Evolutionary conservation across 148 eudicot species (phyloP).

Genomic region (Nepenthes mirabilis): DNA sequence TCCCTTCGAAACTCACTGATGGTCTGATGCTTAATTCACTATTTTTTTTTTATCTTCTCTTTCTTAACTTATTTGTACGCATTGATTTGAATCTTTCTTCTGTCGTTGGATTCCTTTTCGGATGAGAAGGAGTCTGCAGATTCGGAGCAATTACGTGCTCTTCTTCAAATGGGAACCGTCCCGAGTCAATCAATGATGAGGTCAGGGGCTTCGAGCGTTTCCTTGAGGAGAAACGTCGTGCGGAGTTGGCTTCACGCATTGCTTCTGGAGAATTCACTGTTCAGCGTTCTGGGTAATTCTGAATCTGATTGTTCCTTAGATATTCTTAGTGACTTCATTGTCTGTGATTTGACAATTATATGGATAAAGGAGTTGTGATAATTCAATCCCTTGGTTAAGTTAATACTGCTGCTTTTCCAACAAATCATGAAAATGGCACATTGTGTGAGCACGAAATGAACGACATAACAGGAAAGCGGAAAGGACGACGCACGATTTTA

Average conservation of each 20-base stretch:
- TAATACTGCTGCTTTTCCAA: too few relatives aligned
- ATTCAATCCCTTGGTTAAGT: too few relatives aligned
- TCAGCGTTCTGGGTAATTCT: constrained; percentile 47
- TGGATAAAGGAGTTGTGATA: too few relatives aligned
- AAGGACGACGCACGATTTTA: too few relatives aligned
- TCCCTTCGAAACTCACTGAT: constrained; percentile 1
- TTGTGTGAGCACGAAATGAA: too few relatives aligned
- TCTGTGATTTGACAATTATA: neutral
- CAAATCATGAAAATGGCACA: too few relatives aligned
- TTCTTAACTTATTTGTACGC: neutral
- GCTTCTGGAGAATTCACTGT: constrained; percentile 91
- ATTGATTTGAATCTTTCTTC: neutral
- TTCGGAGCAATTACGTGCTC: constrained; percentile 36
- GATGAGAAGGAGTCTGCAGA: constrained; percentile 24
- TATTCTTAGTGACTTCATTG: neutral
- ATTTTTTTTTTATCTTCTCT: constrained; percentile 1
- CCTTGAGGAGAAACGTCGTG: constrained; percentile 53
- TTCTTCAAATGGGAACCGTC: constrained; percentile 44
- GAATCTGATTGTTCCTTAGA: neutral
- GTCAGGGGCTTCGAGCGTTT: constrained; percentile 33
- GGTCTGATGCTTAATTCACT: constrained; percentile 7
- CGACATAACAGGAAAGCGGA: too few relatives aligned
- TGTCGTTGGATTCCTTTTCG: neutral
- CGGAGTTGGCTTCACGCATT: constrained; percentile 69
- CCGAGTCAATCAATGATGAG: constrained; percentile 28